A percentile compares a stretch with the other conserved stretches of the same genome.
phyloP scores from a whole-genome alignment of 1,139 yeast genomes.

The Lodderomyces orthopsilosis region DNA sequence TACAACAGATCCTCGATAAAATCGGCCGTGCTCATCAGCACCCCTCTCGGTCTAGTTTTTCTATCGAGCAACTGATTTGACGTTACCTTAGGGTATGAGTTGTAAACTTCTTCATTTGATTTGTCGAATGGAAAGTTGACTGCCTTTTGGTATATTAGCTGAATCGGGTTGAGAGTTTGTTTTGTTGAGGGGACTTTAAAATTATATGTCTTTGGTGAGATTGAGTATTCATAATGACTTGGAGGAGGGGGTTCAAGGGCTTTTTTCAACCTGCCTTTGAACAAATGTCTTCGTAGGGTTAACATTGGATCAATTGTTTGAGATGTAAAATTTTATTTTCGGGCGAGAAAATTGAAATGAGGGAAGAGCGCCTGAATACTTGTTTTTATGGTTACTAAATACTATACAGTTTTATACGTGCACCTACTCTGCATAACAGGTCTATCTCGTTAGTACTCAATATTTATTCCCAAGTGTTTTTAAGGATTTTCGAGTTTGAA shows the following conservation, averaged over 20 bases:
- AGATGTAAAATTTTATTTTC: not conserved
- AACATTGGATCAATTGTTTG: constrained; percentile 2
- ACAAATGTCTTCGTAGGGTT: constrained; percentile 2
- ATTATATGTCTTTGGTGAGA: constrained; percentile 48
- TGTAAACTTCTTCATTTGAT: constrained; percentile 42
- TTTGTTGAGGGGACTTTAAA: constrained; percentile 37
- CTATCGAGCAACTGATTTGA: constrained; percentile 46
- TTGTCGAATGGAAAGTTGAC: constrained; percentile 45
- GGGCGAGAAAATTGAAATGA: not conserved
- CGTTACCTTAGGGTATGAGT: constrained; percentile 38
- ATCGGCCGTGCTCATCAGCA: constrained; percentile 71
- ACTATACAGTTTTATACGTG: too few species aligned
- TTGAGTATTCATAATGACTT: constrained; percentile 44
- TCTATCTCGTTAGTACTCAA: too few species aligned
- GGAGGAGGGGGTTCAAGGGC: constrained; percentile 2
- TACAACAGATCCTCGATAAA: constrained; percentile 84
- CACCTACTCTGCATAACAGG: too few species aligned
- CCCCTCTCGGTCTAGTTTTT: constrained; percentile 53
- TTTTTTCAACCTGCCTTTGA: constrained; percentile 3
- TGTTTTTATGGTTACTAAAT: too few species aligned
- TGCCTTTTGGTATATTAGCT: constrained; percentile 39
- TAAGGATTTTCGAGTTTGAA: too few species aligned
- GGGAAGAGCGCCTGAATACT: too few species aligned
- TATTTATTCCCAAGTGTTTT: too few species aligned
- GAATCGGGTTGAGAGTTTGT: constrained; percentile 31